Conservation (phyloP, 208 protist genomes). For the Trichomonas tenax region DNA sequence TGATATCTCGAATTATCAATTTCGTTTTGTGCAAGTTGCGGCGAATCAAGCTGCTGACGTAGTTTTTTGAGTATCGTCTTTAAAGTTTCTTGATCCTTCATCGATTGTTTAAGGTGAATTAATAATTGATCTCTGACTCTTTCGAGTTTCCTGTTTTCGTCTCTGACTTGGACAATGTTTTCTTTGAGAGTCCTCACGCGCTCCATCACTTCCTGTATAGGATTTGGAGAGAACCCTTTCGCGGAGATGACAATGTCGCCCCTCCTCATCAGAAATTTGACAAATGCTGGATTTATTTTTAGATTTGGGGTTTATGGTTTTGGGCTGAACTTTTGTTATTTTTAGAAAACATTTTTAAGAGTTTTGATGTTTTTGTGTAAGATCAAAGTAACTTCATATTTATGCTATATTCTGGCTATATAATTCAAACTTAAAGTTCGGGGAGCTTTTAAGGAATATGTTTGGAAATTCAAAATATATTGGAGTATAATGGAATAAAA, state of each 20-base stretch:
- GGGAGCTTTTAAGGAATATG: no score
- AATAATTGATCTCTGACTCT: background rate
- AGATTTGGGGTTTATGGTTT: no score
- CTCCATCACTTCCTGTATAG: background rate
- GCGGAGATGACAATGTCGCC: background rate
- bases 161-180: background rate
- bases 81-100: background rate
- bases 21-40: background rate
- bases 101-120: background rate
- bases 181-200: background rate
- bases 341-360: no score
- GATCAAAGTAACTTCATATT: no score
- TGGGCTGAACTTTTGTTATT: no score
- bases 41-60: background rate
- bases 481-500: no score
- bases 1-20: background rate
- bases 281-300: no score
- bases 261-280: background rate
- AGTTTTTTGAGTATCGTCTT: background rate
- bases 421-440: no score
- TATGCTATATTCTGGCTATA: no score
- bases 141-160: background rate
- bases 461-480: no score
- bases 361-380: no score
- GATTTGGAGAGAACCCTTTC: background rate